Base-by-base conservation (phyloP, 2,329 filamentous ascomycete genomes). In the Microcyclospora tardicrescens region DNA sequence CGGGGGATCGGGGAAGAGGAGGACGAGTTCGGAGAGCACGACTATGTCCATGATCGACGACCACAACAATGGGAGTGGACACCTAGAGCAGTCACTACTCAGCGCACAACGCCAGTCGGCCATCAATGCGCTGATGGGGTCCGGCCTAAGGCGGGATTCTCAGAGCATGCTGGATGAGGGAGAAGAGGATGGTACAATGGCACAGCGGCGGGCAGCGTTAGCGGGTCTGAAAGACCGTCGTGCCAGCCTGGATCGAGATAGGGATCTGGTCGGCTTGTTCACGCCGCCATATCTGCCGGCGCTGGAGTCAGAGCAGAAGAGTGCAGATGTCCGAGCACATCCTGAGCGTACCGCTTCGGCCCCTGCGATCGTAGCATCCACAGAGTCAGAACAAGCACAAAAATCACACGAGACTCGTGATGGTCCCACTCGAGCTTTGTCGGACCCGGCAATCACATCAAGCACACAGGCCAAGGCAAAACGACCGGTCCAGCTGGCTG, bases 181-280 rank as follows among this genome's bases (percentile, higher is more conserved):
- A 34, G 41, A 39, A 19, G 38, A 45, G 5, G 39, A 46, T 28
- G 43, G 43, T 16, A n/a, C 30, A 5, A 6, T 15, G 12, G 12
- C 30, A n/a, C 5, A 32, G 6, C 14, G 12, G 5, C 39, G 43
- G 16, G 31, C 46, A 2, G 44, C 42, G 11, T 37, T 46, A 11
- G 43, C 50, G 10, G 47, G 46, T n/a, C 33, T 54, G 41, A 44
- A 39, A n/a, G 49, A 56, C 35, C 42, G 51, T 9, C 39, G 46
- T 15, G 46, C 47, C 24, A 52, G 46, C 30, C 33, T 41, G 6
- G 50, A 56, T 34, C 49, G 56, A 8, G 52, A 59, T 28, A 54
- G 49, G 38, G 57, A 58, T 12, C 53, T 61, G 19, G 38, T 58
- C 16, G 58, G 58, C 16, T 43, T 61, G 28, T 61, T 60, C 47